These are phyloP conservation scores for Lodderomyces oxycetoniae DNA, from an alignment of 1,139 yeast genomes.

Conservation along the genomic window DNA sequence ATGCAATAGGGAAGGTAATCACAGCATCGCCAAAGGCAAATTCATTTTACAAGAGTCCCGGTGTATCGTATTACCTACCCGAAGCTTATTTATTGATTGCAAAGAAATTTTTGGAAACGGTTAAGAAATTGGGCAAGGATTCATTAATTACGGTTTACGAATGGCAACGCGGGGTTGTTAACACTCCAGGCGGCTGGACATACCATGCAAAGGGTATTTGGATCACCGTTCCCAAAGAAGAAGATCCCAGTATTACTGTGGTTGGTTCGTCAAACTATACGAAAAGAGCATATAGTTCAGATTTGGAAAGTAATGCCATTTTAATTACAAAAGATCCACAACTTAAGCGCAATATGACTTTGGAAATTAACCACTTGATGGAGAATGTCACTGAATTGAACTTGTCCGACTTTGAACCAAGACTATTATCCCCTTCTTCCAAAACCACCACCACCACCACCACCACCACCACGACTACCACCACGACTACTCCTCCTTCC, in stretches of 20 bases:
- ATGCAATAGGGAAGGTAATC: constrained; percentile 66
- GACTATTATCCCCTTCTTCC: constrained; percentile 16
- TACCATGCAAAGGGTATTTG: constrained; percentile 98
- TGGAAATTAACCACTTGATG: constrained; percentile 62
- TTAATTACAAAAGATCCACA: constrained; percentile 64
- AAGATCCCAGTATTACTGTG: constrained; percentile 65
- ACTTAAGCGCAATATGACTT: constrained; percentile 52
- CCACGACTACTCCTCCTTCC: not conserved
- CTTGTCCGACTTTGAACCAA: constrained; percentile 54
- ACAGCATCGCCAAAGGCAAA: constrained; percentile 93
- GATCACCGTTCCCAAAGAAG: constrained; percentile 61
- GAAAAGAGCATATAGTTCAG: constrained; percentile 79
- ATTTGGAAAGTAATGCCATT: constrained; percentile 82
- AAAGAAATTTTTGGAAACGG: constrained; percentile 57
- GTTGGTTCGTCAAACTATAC: constrained; percentile 95
- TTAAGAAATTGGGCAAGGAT: constrained; percentile 41
- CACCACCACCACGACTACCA: no score
- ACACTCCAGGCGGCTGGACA: constrained; percentile 86
- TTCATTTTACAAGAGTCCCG: constrained; percentile 82
- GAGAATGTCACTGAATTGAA: constrained; percentile 47
- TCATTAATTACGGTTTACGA: constrained; percentile 58
- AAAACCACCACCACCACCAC: no score
- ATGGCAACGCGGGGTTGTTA: constrained; percentile 86
- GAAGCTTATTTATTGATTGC: constrained; percentile 82
- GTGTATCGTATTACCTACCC: constrained; percentile 79